Evolutionary conservation across 2,329 filamentous ascomycete genomes (phyloP).

Genomic region (Coniochaeta prunicola): DNA sequence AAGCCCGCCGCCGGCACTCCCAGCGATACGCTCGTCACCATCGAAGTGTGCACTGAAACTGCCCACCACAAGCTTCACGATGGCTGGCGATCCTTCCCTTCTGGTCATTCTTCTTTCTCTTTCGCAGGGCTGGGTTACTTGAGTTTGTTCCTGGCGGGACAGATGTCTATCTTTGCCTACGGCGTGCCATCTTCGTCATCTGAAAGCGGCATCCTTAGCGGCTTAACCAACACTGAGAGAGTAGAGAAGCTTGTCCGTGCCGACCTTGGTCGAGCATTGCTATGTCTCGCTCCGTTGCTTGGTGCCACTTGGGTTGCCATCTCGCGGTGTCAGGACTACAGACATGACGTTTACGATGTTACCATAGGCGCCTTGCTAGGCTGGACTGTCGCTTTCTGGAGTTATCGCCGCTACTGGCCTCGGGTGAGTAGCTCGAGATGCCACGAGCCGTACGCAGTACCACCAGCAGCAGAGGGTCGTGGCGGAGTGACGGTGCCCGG

Average conservation of each 20-base stretch:
- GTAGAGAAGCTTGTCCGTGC: slow-evolving; percentile 23
- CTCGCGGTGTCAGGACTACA: slow-evolving; percentile 61
- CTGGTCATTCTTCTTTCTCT: slow-evolving; percentile 71
- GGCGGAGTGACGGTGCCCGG: slow-evolving; percentile 10
- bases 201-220: not conserved
- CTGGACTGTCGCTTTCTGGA: slow-evolving; percentile 54
- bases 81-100: slow-evolving; percentile 78
- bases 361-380: slow-evolving; percentile 54
- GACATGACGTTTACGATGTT: slow-evolving; percentile 66
- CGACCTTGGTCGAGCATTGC: slow-evolving; percentile 47
- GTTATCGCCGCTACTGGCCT: slow-evolving; percentile 59
- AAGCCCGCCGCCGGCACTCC: slow-evolving; percentile 52
- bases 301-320: slow-evolving; percentile 63
- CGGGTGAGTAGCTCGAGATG: slow-evolving; percentile 43
- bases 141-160: slow-evolving; percentile 61
- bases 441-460: slow-evolving; percentile 48
- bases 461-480: slow-evolving; percentile 14
- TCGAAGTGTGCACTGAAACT: slow-evolving; percentile 66
- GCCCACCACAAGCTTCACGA: slow-evolving; percentile 66
- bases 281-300: slow-evolving; percentile 52
- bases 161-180: slow-evolving; percentile 49
- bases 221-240: slow-evolving; percentile 12
- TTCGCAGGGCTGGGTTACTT: slow-evolving; percentile 75
- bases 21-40: slow-evolving; percentile 47
- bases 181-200: slow-evolving; percentile 17